Evolutionary conservation across 371 early-diverging fungal genomes (phyloP).

Genomic region (Mucor lusitanicus): DNA sequence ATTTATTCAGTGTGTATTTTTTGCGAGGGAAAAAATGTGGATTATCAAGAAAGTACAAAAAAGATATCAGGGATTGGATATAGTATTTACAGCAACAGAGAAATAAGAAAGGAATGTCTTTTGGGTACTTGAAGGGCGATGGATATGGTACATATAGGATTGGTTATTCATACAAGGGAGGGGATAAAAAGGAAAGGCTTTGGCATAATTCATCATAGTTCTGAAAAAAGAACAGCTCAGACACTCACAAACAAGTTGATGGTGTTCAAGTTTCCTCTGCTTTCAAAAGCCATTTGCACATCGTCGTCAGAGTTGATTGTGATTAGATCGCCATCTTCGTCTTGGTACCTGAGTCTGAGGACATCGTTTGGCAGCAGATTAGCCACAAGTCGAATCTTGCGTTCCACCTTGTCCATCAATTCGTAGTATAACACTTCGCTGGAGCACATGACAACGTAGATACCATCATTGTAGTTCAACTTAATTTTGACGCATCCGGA

Average conservation of each 20-base stretch:
- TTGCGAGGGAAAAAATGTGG: background rate
- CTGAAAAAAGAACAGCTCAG: conserved; percentile 1
- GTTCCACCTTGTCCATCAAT: conserved; percentile 79
- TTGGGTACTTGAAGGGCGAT: background rate
- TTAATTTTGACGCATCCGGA: conserved; percentile 70
- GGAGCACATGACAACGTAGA: conserved; percentile 85
- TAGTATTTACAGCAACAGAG: conserved; percentile 1
- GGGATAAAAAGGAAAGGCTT: background rate
- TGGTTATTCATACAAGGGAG: background rate
- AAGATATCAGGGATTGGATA: conserved; percentile 4
- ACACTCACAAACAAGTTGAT: conserved; percentile 47
- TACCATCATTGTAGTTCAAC: conserved; percentile 82
- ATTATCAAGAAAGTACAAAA: background rate
- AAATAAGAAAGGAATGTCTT: conserved; percentile 3
- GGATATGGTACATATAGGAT: background rate
- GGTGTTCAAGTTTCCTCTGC: conserved; percentile 44
- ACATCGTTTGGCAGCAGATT: conserved; percentile 45
- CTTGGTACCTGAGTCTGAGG: conserved; percentile 83
- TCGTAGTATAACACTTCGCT: conserved; percentile 72
- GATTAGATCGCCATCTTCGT: conserved; percentile 91
- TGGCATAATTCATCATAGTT: background rate
- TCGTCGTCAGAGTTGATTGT: conserved; percentile 90
- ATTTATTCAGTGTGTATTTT: background rate
- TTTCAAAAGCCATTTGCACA: conserved; percentile 90
- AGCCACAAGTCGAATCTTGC: conserved; percentile 85